Base-by-base conservation (phyloP, 2,329 filamentous ascomycete genomes). In the Sporothrix schenckii region DNA sequence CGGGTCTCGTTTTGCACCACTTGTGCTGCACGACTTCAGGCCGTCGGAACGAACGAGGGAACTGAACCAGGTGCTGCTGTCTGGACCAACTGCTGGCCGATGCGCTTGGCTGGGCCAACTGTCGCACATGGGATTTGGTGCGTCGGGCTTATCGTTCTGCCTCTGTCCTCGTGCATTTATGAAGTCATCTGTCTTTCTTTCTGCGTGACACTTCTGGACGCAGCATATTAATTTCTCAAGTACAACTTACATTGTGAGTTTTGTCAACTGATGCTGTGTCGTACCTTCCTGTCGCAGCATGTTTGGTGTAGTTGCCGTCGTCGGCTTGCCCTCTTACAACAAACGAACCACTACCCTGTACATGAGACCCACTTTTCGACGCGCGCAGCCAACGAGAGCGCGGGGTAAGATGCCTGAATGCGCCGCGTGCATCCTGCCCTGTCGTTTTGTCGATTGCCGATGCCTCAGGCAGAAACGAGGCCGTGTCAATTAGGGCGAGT, bases 401-500 rank as follows among this genome's bases (percentile, higher is more conserved):
- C 69, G 69, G 69, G 69, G 69, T 70, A 67, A 52, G 49, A 63
- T 47, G 58, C 58, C 34, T 34, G 34, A 9, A 34, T 34, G 34
- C 34, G 39, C 34, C 7, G 47, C 2, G 14, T 13, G 41, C 60
- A 30, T 6, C 47, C 10, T 30, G 30, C 24, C 47, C 30, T 53
- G 49, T 10, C n/a, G 16, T 56, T n/a, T 16, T 2, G 39, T 39
- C 13, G 11, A 44, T 44, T 41, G 11, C 7, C 39, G 39, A 10
- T 72, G 72, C 70, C 71, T 72, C 60, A 72, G 71, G 72, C 72
- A 72, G 27, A 39, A 58, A 71, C 19, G 13, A 21, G 24, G 47
- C 21, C 14, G n/a, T 21, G 50, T 63, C 41, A 50, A 54, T 69
- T 61, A 13, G 53, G 30, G 30, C 52, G 49, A 39, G 34, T n/a